A percentile compares a stretch with the other conserved stretches of the same genome.
These are phyloP conservation scores for Colletotrichum neosansevieriae DNA, from an alignment of 2,329 filamentous ascomycete genomes.

Conservation along the genomic window DNA sequence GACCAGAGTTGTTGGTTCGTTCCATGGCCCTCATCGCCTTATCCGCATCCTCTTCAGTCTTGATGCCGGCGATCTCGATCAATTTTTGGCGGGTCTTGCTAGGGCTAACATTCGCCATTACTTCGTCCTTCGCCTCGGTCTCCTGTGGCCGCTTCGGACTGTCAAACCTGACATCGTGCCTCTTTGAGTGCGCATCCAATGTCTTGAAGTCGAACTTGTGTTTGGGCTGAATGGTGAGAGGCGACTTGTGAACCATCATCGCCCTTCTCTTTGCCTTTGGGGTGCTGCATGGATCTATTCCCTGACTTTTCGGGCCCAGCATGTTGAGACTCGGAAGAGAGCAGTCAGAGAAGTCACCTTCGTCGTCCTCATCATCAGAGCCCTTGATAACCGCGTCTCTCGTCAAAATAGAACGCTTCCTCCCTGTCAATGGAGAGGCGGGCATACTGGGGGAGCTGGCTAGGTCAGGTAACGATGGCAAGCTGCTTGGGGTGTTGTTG, in stretches of 20 bases:
- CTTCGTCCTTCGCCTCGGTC: slow-evolving; percentile 47
- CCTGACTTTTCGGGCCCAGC: slow-evolving; percentile 28
- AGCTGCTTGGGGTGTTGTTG: slow-evolving; percentile 15
- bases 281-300: slow-evolving; percentile 50
- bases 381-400: slow-evolving; percentile 72
- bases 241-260: slow-evolving; percentile 56
- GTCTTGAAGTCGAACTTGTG: slow-evolving; percentile 75
- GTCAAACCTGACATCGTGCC: slow-evolving; percentile 70
- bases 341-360: slow-evolving; percentile 61
- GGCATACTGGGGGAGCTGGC: slow-evolving; percentile 42
- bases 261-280: slow-evolving; percentile 63
- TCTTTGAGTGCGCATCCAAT: slow-evolving; percentile 69
- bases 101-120: slow-evolving; percentile 40
- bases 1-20: slow-evolving; percentile 56
- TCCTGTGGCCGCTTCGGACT: slow-evolving; percentile 61
- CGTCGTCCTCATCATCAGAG: slow-evolving; percentile 79
- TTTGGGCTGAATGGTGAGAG: slow-evolving; percentile 63
- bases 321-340: slow-evolving; percentile 65
- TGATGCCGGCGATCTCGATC: slow-evolving; percentile 44
- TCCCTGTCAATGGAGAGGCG: slow-evolving; percentile 44
- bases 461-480: slow-evolving; percentile 29
- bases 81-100: slow-evolving; percentile 38
- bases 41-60: slow-evolving; percentile 57
- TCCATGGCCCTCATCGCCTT: slow-evolving; percentile 63
- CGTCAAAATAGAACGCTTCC: slow-evolving; percentile 45